A percentile compares a stretch with the other conserved stretches of the same genome.
Evolutionary conservation across 2,329 filamentous ascomycete species (phyloP).

Genomic region (Diaporthe eres): DNA sequence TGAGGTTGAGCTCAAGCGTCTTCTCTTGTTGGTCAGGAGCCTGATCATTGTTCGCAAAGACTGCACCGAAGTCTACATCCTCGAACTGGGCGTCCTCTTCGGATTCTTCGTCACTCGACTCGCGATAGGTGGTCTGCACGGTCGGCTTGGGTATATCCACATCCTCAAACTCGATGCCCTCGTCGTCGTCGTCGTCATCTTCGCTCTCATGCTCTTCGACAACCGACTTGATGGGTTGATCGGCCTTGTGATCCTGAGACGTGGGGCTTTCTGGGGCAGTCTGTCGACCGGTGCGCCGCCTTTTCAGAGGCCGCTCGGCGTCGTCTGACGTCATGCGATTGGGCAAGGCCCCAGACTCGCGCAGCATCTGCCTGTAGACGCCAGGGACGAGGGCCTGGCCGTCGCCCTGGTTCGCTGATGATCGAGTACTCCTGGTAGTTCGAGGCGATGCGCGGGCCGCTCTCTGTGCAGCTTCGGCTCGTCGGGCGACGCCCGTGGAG

Average conservation of each 20-base stretch:
- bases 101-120: conserved; percentile 61
- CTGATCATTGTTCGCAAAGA: conserved; percentile 41
- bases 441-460: conserved; percentile 41
- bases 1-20: conserved; percentile 67
- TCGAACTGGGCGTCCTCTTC: conserved; percentile 62
- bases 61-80: conserved; percentile 60
- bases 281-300: conserved; percentile 55
- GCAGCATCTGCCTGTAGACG: conserved; percentile 65
- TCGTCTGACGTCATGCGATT: conserved; percentile 44
- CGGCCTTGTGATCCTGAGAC: neutral
- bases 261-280: conserved; percentile 1
- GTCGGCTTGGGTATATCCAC: conserved; percentile 62
- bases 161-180: conserved; percentile 65
- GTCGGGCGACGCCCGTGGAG: conserved; percentile 28
- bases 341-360: conserved; percentile 60
- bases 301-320: conserved; percentile 58
- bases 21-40: conserved; percentile 50
- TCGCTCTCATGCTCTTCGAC: conserved; percentile 44
- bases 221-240: too few species aligned
- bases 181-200: conserved; percentile 55
- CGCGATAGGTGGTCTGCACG: conserved; percentile 65
- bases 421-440: conserved; percentile 46
- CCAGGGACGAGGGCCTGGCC: conserved; percentile 49
- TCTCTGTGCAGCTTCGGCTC: conserved; percentile 37
- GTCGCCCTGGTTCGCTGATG: conserved; percentile 43